Evolutionary conservation across 441 rosid genomes (phyloP), one percentile per base, ranked within the genome.

Genomic region (Breynia disticha): DNA sequence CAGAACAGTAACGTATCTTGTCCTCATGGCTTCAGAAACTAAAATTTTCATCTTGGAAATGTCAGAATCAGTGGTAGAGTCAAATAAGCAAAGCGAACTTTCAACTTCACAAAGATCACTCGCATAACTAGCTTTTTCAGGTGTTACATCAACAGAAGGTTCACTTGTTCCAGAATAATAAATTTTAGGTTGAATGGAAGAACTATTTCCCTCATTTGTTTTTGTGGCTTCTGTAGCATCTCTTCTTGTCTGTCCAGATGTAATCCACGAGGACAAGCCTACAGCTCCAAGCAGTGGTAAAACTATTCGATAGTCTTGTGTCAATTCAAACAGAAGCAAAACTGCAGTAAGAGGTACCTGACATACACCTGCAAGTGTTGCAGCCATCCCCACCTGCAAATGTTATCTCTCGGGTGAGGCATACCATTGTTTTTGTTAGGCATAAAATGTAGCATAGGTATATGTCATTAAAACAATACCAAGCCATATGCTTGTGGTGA

Each of bases 281-380:
- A 87, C 96, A 60, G 93, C 96, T 67, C 90, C 95, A 4, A 91
- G 77, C 60, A 87, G 76, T 1, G 96, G 98, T 42, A 87, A 73
- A 65, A 91, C 96, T 60, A 87, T 91, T 56, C 94, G 79, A 63
- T 86, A 91, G 62, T 91, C 98, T 62, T 85, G 98, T 42, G 96
- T 85, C 59, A 91, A 76, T 62, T 91, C 98, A 66, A 91, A 91
- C 45, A 91, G 89, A 64, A 87, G 74, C 56, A 91, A 70, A 57
- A 87, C 98, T 2, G 98, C 72, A 52, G 96, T 91, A 66, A 91
- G 96, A 62, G 98, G 96, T 52, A 90, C 98, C 67, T 87, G 95
- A 71, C 98, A 90, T 53, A 90, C 96, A 57, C 96, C 98, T n/a
- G 95, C 96, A 66, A 90, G 95, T 55, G 96, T 87, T 66, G 98